A percentile compares a stretch with the other conserved stretches of the same genome.
Conservation (phyloP, 176 grass and related monocot species). For the Phyllostachys edulis region DNA sequence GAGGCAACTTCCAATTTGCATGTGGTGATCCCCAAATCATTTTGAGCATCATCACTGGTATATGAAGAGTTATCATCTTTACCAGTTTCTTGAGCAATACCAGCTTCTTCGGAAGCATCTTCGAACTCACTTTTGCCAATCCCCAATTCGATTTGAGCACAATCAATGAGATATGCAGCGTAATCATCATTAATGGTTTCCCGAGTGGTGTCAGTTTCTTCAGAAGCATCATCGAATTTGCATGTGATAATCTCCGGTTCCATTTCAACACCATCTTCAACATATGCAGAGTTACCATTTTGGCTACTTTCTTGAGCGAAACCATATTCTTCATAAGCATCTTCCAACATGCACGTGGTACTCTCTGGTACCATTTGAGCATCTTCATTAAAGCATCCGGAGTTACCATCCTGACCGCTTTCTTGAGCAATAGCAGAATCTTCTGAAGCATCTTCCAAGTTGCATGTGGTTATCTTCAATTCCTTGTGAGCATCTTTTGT, state of each 20-base stretch:
- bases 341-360: neutral
- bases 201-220: neutral
- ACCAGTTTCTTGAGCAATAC: neutral
- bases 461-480: constrained; percentile 1
- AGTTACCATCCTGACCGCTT: neutral
- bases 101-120: constrained; percentile 23
- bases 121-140: neutral
- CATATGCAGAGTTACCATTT: neutral
- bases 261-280: constrained; percentile 2
- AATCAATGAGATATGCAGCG: neutral
- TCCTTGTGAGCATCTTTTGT: constrained; percentile 8
- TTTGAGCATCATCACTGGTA: constrained; percentile 20
- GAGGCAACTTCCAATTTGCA: neutral
- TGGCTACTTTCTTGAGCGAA: neutral
- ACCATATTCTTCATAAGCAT: constrained; percentile 1
- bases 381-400: neutral
- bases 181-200: neutral
- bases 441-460: constrained; percentile 1
- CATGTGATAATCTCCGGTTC: neutral
- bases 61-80: constrained; percentile 10
- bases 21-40: neutral
- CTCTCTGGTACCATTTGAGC: neutral
- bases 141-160: neutral
- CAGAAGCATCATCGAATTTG: constrained; percentile 4
- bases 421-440: neutral